Evolutionary conservation across 257 asterid species (phyloP), one percentile per base, ranked within the genome.

Genomic region (Ehretia macrophylla): DNA sequence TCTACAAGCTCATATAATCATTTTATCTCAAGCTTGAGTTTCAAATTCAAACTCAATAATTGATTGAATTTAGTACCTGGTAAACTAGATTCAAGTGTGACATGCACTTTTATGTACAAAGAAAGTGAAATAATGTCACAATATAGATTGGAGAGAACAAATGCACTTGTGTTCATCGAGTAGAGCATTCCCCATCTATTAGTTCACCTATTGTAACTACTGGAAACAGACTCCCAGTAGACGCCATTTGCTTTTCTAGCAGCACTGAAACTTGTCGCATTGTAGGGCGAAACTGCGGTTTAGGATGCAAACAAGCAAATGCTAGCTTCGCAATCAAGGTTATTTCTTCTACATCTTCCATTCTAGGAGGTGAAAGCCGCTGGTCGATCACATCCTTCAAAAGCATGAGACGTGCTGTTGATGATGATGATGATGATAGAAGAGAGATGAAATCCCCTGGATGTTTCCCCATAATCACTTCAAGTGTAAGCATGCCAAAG

Each of bases 391-490:
- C 1, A 27, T 62, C 75, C 45, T 63, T 46, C n/a, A 67, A 44
- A 9, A 23, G 16, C 5, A 44, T 57, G 5, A 13, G 11, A 6
- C 18, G 45, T 22, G 22, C 58, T 11, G 39, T 14, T 12, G 59
- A 32, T 42, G 23, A 13, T 32, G 42, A 35, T 32, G 69, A 45
- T 40, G 51, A 37, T 16, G 32, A 0, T 12, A 42, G 21, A 11
- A 62, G 44, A 38, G 44, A 53, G 40, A 72, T 62, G 21, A 62
- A 50, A 32, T 69, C 73, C 11, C 72, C 70, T 0, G 77, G 73
- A 58, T 79, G 79, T 18, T 35, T 51, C 16, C 81, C 85, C 63
- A 49, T 66, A 4, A 75, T 60, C 57, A 79, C 77, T 73, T 79
- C 82, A 1, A 79, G 49, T 13, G 65, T 53, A 12, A 79, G 61